Evolutionary conservation across 352 stramenopile genomes (phyloP), one percentile per base, ranked within the genome.

Genomic region (Pythium coloratum): DNA sequence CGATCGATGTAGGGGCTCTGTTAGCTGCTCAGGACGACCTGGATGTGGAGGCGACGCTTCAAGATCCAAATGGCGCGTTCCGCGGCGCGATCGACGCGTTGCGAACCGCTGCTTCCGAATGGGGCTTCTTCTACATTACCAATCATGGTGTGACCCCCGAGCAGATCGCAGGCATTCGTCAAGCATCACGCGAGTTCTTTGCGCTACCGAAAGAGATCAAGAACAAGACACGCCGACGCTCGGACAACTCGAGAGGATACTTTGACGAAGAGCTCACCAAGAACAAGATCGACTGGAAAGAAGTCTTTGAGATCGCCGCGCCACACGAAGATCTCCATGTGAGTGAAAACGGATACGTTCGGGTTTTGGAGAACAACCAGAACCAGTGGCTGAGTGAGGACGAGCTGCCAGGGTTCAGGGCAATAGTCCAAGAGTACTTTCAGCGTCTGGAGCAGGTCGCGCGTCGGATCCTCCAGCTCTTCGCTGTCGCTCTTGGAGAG

Each of bases 191-290:
- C 30, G 59, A 65, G 0, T 98, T 97, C 76, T 98, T 98, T 73
- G 61, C 30, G 7, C 73, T 97, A 14, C 81, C 86, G 2, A 76
- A 77, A 44, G 66, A 87, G 1, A 59, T 74, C n/a, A 92, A 94
- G 71, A 49, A 62, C 44, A 51, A 32, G 2, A 59, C 96, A 42
- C 86, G 62, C 1, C 96, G 91, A 66, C 83, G 14, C 55, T 78
- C 62, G 34, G 75, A 67, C 20, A 98, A 98, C 80, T 77, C 91
- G 30, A 78, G 90, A 55, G 95, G 95, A 18, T 98, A 91, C 71
- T 97, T 97, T 73, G 90, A 98, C 66, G 83, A 96, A 64, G 95
- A 98, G 66, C 75, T 98, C 33, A 98, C 95, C 51, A 98, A 98
- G 78, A 90, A 96, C 71, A 92, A 87, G 56, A 73, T 73, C 26